A percentile compares a stretch with the other conserved stretches of the same genome.
Conservation (phyloP, 2,329 filamentous ascomycete species). For the Arthroderma sp. region DNA sequence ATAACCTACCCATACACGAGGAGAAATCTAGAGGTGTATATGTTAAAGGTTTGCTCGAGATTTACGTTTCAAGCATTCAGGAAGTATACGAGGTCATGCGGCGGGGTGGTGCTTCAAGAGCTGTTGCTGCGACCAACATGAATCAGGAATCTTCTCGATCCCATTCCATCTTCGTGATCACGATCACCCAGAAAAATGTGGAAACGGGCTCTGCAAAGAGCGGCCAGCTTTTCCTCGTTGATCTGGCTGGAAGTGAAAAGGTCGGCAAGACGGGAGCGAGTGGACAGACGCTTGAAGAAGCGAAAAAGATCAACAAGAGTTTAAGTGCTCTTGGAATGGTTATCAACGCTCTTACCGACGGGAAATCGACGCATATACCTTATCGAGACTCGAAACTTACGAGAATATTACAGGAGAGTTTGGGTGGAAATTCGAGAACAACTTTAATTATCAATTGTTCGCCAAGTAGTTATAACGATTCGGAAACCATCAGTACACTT, state of each 20-base stretch:
- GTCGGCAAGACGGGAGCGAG: slow-evolving; percentile 97
- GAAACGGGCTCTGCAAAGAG: slow-evolving; percentile 94
- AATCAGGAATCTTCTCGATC: slow-evolving; percentile 97
- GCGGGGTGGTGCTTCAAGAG: slow-evolving; percentile 73
- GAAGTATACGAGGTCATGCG: slow-evolving; percentile 97
- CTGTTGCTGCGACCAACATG: slow-evolving; percentile 97
- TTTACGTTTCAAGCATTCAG: slow-evolving; percentile 88
- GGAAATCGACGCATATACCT: slow-evolving; percentile 89
- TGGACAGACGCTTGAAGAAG: slow-evolving; percentile 92
- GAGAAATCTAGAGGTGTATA: slow-evolving; percentile 94
- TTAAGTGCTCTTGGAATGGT: slow-evolving; percentile 97
- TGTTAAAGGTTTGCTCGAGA: slow-evolving; percentile 85
- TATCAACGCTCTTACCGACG: slow-evolving; percentile 93
- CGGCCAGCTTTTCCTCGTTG: slow-evolving; percentile 90
- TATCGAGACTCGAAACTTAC: slow-evolving; percentile 98
- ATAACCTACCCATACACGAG: slow-evolving; percentile 94
- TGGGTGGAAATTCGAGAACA: slow-evolving; percentile 96
- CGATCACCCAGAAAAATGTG: slow-evolving; percentile 92
- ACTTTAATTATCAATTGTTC: slow-evolving; percentile 98
- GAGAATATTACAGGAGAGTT: slow-evolving; percentile 87
- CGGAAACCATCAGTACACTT: slow-evolving; percentile 81
- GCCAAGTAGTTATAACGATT: slow-evolving; percentile 96
- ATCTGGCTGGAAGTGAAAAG: slow-evolving; percentile 96
- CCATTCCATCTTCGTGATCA: slow-evolving; percentile 96
- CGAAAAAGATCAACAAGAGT: slow-evolving; percentile 99